phyloP scores from a whole-genome alignment of 2,329 filamentous ascomycete species.

The Colletotrichum horii region DNA sequence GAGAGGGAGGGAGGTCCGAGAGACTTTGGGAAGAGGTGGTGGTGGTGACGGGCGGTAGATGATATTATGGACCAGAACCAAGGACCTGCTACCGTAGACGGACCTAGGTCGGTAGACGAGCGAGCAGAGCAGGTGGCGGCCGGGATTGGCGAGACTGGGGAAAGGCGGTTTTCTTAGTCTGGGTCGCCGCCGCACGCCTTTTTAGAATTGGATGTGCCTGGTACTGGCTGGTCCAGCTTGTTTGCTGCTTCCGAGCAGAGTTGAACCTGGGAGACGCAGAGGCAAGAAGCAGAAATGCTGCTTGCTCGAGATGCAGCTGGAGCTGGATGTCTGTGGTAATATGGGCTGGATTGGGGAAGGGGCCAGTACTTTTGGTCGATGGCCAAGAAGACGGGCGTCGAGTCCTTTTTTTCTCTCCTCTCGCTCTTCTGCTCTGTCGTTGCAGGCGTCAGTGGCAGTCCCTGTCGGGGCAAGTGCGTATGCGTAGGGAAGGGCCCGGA shows the following conservation, averaged over 20 bases:
- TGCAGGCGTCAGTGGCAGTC: constrained; percentile 2
- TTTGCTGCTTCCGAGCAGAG: not conserved
- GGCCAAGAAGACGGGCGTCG: constrained; percentile 7
- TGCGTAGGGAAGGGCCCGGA: not conserved
- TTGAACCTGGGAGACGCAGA: not conserved
- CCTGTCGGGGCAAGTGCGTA: constrained; percentile 6
- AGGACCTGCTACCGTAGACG: not conserved
- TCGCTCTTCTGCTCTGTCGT: not conserved
- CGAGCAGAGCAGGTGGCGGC: not conserved
- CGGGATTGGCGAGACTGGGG: not conserved
- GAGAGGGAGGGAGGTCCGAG: constrained; percentile 17
- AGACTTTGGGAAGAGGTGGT: not conserved
- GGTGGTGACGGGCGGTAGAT: not conserved
- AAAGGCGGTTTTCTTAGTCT: not conserved
- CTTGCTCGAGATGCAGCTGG: not conserved
- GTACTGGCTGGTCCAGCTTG: not conserved
- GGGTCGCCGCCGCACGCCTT: not conserved
- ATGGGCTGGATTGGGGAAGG: constrained; percentile 8
- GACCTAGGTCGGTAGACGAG: not conserved
- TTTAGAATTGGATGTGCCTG: not conserved
- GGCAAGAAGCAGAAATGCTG: not conserved
- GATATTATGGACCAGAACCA: constrained; percentile 3
- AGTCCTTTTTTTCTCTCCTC: not conserved
- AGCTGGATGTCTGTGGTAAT: not conserved
- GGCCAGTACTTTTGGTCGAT: constrained; percentile 9